Base-by-base conservation (phyloP, 2,329 filamentous ascomycete species). In the Epichloe scottii region DNA sequence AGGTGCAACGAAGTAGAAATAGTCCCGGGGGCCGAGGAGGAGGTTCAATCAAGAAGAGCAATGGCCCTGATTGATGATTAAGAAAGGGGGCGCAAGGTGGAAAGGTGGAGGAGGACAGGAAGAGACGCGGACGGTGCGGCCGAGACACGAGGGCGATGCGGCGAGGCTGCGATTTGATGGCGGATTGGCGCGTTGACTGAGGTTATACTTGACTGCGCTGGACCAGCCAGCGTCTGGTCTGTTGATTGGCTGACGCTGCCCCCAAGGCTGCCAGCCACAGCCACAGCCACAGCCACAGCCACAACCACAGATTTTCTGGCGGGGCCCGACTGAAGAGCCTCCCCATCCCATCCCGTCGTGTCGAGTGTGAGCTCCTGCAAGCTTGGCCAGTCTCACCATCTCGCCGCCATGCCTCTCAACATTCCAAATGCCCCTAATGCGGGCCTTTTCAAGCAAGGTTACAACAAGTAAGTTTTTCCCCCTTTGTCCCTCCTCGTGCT, bases 341-440 rank as follows among this genome's bases (percentile, higher is more conserved):
- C 39, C 33, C 50, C 26, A 30, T 30, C 26, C n/a, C 38, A 42
- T 21, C 21, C 30, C 35, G 26, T 47, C 34, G 45, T 44, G 43
- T 53, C 45, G 47, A 48, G 51, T 37, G 48, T 53, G 51, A 51
- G 50, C 15, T 35, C 44, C 40, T 49, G 44, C 37, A 48, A 57
- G 53, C 56, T 57, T 58, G 58, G 54, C 52, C 46, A 52, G 38
- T 23, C 43, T 46, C 45, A 35, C 48, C 34, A 33, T 21, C 41
- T 54, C 54, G 52, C 42, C 63, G 65, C 59, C 62, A 97, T 98
- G 93, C 98, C 93, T 72, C 82, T 98, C 68, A 88, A 89, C 67
- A 94, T 98, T 67, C 93, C 93, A 57, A 88, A 83, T 70, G 91
- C 93, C 62, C 93, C 93, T 56, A 95, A 96, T 69, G 79, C 86